Percentiles rank a stretch among this genome's conserved stretches.
Evolutionary conservation across 352 stramenopile genomes (phyloP).

Genomic region (Globisporangium viniferum): DNA sequence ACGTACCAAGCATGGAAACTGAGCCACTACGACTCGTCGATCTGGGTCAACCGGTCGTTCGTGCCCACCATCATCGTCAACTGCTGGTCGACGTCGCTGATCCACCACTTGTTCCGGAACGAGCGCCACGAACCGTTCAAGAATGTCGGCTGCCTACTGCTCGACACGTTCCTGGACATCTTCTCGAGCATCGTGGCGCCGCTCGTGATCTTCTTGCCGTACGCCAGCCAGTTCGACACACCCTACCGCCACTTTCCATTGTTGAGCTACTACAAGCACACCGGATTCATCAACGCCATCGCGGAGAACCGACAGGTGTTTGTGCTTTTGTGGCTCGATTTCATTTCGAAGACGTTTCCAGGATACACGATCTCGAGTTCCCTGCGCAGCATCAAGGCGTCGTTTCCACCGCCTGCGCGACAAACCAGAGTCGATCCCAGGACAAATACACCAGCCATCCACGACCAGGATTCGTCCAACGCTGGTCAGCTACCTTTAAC

Average conservation of each 20-base stretch:
- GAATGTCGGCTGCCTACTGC: constrained; percentile 9
- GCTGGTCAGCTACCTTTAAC: background rate
- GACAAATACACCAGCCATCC: background rate
- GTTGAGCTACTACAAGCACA: constrained; percentile 8
- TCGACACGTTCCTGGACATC: constrained; percentile 6
- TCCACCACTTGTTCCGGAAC: constrained; percentile 1
- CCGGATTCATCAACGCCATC: constrained; percentile 6
- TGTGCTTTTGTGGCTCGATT: constrained; percentile 1
- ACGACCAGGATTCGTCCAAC: background rate
- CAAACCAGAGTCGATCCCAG: background rate
- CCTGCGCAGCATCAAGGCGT: constrained; percentile 4
- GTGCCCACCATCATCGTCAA: constrained; percentile 11
- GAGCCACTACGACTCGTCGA: constrained; percentile 2
- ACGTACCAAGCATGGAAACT: constrained; percentile 14
- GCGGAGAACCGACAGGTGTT: constrained; percentile 7
- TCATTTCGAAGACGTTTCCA: constrained; percentile 12
- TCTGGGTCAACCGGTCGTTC: constrained; percentile 13
- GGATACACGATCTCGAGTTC: constrained; percentile 9
- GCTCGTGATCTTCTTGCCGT: constrained; percentile 16
- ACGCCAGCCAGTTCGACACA: background rate
- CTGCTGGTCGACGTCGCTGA: constrained; percentile 12
- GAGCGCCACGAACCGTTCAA: constrained; percentile 8
- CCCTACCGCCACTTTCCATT: constrained; percentile 4
- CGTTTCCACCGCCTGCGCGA: background rate
- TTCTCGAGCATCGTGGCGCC: constrained; percentile 7